Percentiles rank a stretch among this genome's conserved stretches.
Conservation (phyloP, 768 basidiomycete genomes). For the Pisolithus microcarpus region DNA sequence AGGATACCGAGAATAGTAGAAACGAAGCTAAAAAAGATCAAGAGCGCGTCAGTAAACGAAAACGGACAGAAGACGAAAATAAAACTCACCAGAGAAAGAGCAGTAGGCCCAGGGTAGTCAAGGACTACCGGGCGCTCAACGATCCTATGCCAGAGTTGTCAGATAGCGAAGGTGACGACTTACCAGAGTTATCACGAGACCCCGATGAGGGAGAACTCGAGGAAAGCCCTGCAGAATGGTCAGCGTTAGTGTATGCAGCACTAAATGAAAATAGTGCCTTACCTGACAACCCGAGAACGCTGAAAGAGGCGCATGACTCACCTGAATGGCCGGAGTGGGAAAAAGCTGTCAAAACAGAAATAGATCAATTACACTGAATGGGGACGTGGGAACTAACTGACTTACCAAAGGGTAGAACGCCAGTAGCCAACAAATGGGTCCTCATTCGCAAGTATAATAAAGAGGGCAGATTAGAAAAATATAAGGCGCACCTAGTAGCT, state of each 20-base stretch:
- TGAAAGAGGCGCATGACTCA: neutral
- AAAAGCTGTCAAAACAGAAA: neutral
- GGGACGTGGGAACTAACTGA: constrained; percentile 18
- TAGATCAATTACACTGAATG: neutral
- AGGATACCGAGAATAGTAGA: no score
- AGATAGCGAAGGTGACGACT: no score
- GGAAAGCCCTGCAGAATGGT: no score
- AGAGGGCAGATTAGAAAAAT: constrained; percentile 6
- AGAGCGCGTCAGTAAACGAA: no score
- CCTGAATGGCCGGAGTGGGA: constrained; percentile 1
- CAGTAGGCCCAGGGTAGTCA: no score
- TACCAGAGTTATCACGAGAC: no score
- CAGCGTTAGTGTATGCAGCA: neutral
- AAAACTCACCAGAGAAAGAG: no score
- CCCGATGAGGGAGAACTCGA: no score
- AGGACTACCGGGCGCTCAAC: no score
- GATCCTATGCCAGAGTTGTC: no score
- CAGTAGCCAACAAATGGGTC: constrained; percentile 27
- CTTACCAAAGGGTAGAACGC: constrained; percentile 11
- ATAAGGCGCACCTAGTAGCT: constrained; percentile 33
- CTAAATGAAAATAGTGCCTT: neutral
- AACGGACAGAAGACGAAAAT: no score
- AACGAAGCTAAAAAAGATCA: no score
- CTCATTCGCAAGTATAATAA: neutral
- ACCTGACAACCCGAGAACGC: neutral